A percentile compares a stretch with the other conserved stretches of the same genome.
Evolutionary conservation across 148 eudicot species (phyloP).

Genomic region (Vaccinium macrocarpon): DNA sequence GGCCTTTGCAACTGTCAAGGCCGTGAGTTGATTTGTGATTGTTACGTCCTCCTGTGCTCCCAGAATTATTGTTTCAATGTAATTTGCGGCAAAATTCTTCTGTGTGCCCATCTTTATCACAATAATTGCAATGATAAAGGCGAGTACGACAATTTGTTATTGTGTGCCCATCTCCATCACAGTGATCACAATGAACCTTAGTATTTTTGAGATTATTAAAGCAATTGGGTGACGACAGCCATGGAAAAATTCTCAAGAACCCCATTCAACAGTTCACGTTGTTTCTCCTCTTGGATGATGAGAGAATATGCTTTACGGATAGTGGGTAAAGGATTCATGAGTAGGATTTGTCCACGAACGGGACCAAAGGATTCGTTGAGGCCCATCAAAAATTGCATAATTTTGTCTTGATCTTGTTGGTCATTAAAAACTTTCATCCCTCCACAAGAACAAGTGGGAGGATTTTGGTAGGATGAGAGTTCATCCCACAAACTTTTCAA

Average conservation of each 20-base stretch:
- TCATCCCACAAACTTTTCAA: background rate
- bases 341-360: constrained; percentile 3
- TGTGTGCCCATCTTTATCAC: background rate
- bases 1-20: background rate
- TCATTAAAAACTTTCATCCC: background rate
- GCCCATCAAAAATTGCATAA: constrained; percentile 3
- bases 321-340: constrained; percentile 16
- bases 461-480: background rate
- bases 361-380: background rate
- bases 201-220: background rate
- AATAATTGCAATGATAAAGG: background rate
- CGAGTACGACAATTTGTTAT: constrained; percentile 11
- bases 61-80: background rate
- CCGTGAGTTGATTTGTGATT: background rate
- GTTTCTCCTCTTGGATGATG: background rate
- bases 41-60: background rate
- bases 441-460: background rate
- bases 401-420: constrained; percentile 6
- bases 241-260: background rate
- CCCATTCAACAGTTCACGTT: background rate
- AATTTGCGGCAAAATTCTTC: background rate
- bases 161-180: constrained; percentile 16
- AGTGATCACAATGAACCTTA: background rate
- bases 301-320: constrained; percentile 15
- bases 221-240: background rate